These are phyloP conservation scores for Monotropa hypopitys DNA, from an alignment of 179 eudicot species.

Conservation along the genomic window DNA sequence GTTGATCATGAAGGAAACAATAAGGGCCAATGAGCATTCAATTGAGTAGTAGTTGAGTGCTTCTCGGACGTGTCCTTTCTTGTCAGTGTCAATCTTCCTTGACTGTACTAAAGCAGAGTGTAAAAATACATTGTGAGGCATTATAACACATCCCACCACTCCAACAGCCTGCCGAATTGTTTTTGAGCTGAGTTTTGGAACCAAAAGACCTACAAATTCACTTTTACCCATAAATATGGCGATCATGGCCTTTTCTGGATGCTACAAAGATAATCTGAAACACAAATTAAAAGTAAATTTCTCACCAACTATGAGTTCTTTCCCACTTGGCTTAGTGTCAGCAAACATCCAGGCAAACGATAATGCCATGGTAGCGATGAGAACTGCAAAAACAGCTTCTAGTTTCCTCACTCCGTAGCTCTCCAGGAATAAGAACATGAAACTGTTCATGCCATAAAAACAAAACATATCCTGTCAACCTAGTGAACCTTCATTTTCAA, in stretches of 20 bases:
- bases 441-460: conserved; percentile 31
- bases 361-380: conserved; percentile 39
- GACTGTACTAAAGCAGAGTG: conserved; percentile 79
- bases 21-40: conserved; percentile 54
- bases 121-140: conserved; percentile 64
- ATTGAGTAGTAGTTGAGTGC: conserved; percentile 60
- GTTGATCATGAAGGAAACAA: conserved; percentile 56
- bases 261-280: not conserved
- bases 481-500: conserved; percentile 3
- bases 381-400: conserved; percentile 70
- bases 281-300: not conserved
- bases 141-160: conserved; percentile 60
- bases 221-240: not conserved
- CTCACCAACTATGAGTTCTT: conserved; percentile 17
- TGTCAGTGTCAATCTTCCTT: conserved; percentile 40
- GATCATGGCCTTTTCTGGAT: not conserved
- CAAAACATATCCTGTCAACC: conserved; percentile 8
- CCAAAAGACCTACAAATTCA: conserved; percentile 32
- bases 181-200: conserved; percentile 50
- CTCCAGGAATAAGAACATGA: conserved; percentile 64
- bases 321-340: conserved; percentile 19
- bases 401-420: conserved; percentile 76
- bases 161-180: conserved; percentile 62
- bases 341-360: conserved; percentile 31
- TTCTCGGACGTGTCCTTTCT: conserved; percentile 50